phyloP scores from a whole-genome alignment of 805 yeast genomes.

The Saturnispora sanitii region DNA sequence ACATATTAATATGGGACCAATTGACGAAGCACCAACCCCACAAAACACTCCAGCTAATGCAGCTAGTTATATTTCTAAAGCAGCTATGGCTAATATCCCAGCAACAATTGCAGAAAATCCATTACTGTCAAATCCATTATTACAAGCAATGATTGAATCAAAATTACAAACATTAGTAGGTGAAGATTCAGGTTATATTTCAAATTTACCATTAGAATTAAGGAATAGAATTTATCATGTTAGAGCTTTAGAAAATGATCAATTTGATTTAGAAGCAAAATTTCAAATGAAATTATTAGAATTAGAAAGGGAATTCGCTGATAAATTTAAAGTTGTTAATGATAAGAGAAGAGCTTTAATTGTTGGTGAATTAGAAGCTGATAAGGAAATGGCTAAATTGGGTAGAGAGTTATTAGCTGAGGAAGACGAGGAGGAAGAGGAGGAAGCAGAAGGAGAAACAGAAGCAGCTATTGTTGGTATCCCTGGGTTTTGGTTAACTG shows the following conservation, averaged over 20 bases:
- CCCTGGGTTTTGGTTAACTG: slow-evolving; percentile 95
- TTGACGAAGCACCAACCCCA: slow-evolving; percentile 80
- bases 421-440: slow-evolving; percentile 34
- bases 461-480: slow-evolving; percentile 45
- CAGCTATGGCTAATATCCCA: slow-evolving; percentile 49
- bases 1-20: slow-evolving; percentile 1
- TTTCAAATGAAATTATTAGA: slow-evolving; percentile 83
- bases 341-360: slow-evolving; percentile 64
- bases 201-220: slow-evolving; percentile 58
- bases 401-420: slow-evolving; percentile 30
- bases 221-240: slow-evolving; percentile 72
- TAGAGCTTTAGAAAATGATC: slow-evolving; percentile 70
- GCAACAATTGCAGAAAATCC: slow-evolving; percentile 58
- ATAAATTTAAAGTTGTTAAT: slow-evolving; percentile 66
- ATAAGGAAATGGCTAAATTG: slow-evolving; percentile 52
- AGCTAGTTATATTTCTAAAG: slow-evolving; percentile 53
- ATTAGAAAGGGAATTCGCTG: slow-evolving; percentile 71
- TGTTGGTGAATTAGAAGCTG: slow-evolving; percentile 67
- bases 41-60: slow-evolving; percentile 95
- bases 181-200: slow-evolving; percentile 77
- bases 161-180: slow-evolving; percentile 81
- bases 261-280: slow-evolving; percentile 77
- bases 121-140: slow-evolving; percentile 60
- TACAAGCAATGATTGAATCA: slow-evolving; percentile 82
- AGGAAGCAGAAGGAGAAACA: slow-evolving; percentile 31